Base-by-base conservation (phyloP, 306 rosid genomes). In the Prunus fruticosa region DNA sequence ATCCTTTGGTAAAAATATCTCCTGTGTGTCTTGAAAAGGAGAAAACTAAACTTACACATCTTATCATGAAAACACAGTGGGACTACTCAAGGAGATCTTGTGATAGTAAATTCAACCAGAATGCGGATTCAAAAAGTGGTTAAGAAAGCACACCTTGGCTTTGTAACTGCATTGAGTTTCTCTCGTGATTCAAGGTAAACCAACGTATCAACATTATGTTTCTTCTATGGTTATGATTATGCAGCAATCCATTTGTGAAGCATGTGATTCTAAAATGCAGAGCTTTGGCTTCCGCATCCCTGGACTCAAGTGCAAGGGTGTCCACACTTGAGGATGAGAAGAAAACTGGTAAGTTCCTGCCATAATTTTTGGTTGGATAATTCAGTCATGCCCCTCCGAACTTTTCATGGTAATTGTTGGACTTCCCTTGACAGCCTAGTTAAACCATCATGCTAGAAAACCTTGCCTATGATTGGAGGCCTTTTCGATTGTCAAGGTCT, bases 261-360 rank as follows among this genome's bases (percentile, higher is more conserved):
- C 50, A 61, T 81, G 19, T 53, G 28, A 45, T 52, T 83, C 71
- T 47, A 78, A 50, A 81, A 56, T 84, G 11, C 83, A 95, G 97
- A 88, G 86, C 85, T 65, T 78, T 95, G 88, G 97, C 93, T 73
- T 92, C 99, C 60, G 89, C 88, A 61, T 95, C 99, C 46, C 51
- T 89, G 91, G 99, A 92, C 79, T 90, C 97, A 46, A 89, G 96
- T 86, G 96, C 85, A 15, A 88, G 93, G 84, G 93, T 92, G 72
- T 87, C 96, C 32, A 34, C 81, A 64, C 80, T 92, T 56, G 86
- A 87, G 80, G 92, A 88, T 65, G 86, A 76, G 82, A 69, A 81
- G 83, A 84, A 82, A 75, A 88, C 73, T 6, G 95, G 99, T 95
- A 88, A 34, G 78, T 66, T 45, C 61, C 57, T 78, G 76, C 64